A percentile compares a stretch with the other conserved stretches of the same genome.
phyloP scores from a whole-genome alignment of 306 rosid species.

The Leucaena leucocephala region DNA sequence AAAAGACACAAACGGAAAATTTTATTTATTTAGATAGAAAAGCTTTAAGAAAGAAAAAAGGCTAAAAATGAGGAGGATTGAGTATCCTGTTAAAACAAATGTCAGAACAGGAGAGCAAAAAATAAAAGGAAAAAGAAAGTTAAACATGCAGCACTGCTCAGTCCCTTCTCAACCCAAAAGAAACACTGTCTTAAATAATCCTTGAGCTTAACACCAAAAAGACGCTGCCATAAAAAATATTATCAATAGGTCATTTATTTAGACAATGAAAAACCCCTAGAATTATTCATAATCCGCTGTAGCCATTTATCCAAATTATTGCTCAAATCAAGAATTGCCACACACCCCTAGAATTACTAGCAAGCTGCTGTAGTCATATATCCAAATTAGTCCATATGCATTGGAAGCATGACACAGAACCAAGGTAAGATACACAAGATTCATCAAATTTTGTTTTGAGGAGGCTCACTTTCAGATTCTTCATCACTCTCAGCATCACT shows the following conservation, averaged over 20 bases:
- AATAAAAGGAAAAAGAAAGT: not conserved
- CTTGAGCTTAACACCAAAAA: not conserved
- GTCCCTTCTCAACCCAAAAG: not conserved
- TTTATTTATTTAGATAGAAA: not conserved
- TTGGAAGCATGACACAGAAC: conserved; percentile 16
- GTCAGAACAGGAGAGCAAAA: not conserved
- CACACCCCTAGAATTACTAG: not conserved
- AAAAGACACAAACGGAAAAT: not conserved
- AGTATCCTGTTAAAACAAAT: not conserved
- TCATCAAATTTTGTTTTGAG: conserved; percentile 32
- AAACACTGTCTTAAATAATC: not conserved
- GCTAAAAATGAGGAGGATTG: not conserved
- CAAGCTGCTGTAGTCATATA: not conserved
- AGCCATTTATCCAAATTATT: not conserved
- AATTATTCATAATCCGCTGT: not conserved
- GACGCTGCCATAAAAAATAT: not conserved
- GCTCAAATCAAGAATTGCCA: not conserved
- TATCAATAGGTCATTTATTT: not conserved
- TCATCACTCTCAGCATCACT: conserved; percentile 87
- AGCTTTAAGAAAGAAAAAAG: not conserved
- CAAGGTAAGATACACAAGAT: conserved; percentile 35
- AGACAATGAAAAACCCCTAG: not conserved
- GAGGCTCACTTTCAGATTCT: conserved; percentile 83
- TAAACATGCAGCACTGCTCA: not conserved
- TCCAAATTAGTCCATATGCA: conserved; percentile 2